Conservation (phyloP, 2,329 filamentous ascomycete genomes). For the Exophiala xenobiotica region DNA sequence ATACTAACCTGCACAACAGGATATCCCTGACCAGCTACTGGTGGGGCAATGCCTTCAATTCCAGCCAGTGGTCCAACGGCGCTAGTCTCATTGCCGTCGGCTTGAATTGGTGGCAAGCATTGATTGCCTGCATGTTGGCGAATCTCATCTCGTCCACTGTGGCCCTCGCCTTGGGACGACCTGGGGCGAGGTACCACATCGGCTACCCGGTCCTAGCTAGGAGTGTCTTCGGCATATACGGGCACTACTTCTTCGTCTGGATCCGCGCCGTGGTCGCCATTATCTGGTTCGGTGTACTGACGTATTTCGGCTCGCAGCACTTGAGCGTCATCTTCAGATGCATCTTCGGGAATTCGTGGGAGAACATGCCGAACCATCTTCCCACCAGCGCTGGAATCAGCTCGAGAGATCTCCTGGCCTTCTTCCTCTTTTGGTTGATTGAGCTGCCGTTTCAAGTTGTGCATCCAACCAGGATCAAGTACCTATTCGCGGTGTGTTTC, state of each 20-base stretch:
- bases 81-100: conserved; percentile 53
- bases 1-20: neutral
- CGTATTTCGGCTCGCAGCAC: conserved; percentile 38
- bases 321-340: conserved; percentile 40
- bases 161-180: neutral
- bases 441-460: conserved; percentile 41
- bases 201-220: conserved; percentile 78
- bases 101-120: conserved; percentile 70
- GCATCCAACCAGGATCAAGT: conserved; percentile 33
- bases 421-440: conserved; percentile 42
- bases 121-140: neutral
- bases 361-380: conserved; percentile 36
- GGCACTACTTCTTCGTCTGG: conserved; percentile 80
- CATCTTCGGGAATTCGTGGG: conserved; percentile 39
- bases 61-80: neutral
- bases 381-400: conserved; percentile 37
- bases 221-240: conserved; percentile 82
- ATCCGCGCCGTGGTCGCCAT: conserved; percentile 80
- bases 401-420: conserved; percentile 37
- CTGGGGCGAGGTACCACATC: conserved; percentile 67
- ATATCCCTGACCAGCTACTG: conserved; percentile 1
- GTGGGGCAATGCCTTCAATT: conserved; percentile 4
- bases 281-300: conserved; percentile 43
- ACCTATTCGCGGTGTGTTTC: conserved; percentile 28
- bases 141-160: neutral